Evolutionary conservation across 2,329 filamentous ascomycete genomes (phyloP).

Genomic region (Talaromyces sp.): DNA sequence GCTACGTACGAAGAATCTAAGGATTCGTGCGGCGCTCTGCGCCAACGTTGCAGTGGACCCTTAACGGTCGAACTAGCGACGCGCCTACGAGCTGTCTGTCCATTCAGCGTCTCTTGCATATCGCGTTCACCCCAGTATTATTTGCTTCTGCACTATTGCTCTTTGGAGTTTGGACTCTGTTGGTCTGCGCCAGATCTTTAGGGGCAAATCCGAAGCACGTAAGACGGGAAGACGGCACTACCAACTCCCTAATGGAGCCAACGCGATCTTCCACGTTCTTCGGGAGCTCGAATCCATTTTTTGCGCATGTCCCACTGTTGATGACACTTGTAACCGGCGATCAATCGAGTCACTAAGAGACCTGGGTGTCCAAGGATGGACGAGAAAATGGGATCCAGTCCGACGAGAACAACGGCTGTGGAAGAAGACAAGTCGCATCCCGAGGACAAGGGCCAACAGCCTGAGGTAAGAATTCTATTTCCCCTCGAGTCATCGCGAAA

Average conservation of each 20-base stretch:
- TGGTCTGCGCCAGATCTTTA: neutral
- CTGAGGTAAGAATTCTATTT: neutral
- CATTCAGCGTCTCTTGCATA: neutral
- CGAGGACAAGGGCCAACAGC: neutral
- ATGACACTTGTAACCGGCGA: neutral
- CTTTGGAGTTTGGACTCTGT: neutral
- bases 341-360: neutral
- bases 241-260: neutral
- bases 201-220: neutral
- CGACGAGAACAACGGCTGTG: neutral
- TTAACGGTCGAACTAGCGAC: neutral
- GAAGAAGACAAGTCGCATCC: neutral
- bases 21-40: neutral
- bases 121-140: neutral
- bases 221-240: neutral
- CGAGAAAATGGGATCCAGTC: slow-evolving; percentile 1
- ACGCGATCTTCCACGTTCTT: neutral
- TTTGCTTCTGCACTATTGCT: neutral
- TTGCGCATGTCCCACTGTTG: neutral
- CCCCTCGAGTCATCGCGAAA: neutral
- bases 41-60: neutral
- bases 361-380: slow-evolving; percentile 1
- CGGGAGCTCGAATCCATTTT: neutral
- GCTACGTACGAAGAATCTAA: neutral
- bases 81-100: neutral